Evolutionary conservation across 495 filamentous ascomycete genomes (phyloP).

Genomic region (Neurospora intermedia): DNA sequence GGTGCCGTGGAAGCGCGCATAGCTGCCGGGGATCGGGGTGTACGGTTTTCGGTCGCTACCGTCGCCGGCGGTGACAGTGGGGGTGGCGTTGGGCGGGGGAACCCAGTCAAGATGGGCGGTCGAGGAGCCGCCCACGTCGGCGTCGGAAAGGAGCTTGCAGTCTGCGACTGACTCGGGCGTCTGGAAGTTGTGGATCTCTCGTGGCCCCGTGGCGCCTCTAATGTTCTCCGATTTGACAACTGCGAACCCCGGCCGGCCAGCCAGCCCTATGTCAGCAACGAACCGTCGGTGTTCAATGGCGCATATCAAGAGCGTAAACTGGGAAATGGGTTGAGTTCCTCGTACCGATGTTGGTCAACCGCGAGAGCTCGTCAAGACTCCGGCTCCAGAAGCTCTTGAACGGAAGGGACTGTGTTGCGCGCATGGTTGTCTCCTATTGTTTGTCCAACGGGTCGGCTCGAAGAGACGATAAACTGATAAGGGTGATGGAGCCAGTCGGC

Average conservation of each 20-base stretch:
- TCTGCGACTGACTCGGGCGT: slow-evolving; percentile 45
- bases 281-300: not conserved
- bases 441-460: not conserved
- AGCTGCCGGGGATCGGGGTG: slow-evolving; percentile 25
- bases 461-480: not conserved
- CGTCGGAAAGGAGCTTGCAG: slow-evolving; percentile 80
- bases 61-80: slow-evolving; percentile 33
- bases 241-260: slow-evolving; percentile 3
- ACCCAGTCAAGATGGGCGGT: slow-evolving; percentile 60
- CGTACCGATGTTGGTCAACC: slow-evolving; percentile 34
- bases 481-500: slow-evolving; percentile 10
- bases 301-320: not conserved
- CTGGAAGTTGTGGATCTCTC: slow-evolving; percentile 55
- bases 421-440: slow-evolving; percentile 21
- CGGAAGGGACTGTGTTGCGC: slow-evolving; percentile 28
- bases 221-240: slow-evolving; percentile 42
- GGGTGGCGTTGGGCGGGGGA: slow-evolving; percentile 42
- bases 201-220: slow-evolving; percentile 42
- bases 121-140: slow-evolving; percentile 78
- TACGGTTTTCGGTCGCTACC: slow-evolving; percentile 15
- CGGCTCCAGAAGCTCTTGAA: slow-evolving; percentile 34
- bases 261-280: not conserved
- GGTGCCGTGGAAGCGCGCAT: slow-evolving; percentile 70
- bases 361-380: slow-evolving; percentile 36
- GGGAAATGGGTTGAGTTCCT: not conserved